Evolutionary conservation across 2,329 filamentous ascomycete species (phyloP).

Genomic region (Cercospora sp.): DNA sequence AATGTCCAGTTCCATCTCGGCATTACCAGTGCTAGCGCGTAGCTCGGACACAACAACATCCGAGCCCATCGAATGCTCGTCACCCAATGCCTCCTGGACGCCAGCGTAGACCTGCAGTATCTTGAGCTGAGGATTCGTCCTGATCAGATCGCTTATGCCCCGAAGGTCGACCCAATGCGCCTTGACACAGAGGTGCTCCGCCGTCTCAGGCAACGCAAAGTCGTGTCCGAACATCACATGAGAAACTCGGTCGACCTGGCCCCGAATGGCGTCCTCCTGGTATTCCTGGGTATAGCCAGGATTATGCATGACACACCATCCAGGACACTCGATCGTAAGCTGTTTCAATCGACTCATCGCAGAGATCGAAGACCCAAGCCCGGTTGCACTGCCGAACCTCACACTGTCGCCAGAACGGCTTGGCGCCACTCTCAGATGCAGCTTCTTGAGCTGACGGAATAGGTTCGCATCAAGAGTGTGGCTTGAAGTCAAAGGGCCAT

Average conservation of each 20-base stretch:
- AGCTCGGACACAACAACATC: neutral
- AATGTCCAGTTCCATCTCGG: neutral
- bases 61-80: neutral
- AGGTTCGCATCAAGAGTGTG: neutral
- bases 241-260: neutral
- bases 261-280: neutral
- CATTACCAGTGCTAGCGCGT: neutral
- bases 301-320: neutral
- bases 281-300: neutral
- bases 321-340: neutral
- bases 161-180: neutral
- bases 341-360: neutral
- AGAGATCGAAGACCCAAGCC: neutral
- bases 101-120: neutral
- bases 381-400: neutral
- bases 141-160: neutral
- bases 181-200: neutral
- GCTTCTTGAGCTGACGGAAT: neutral
- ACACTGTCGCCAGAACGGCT: neutral
- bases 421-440: neutral
- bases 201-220: neutral
- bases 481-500: neutral
- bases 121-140: neutral
- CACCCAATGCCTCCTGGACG: neutral
- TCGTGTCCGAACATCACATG: neutral